These are phyloP conservation scores for Monosporascus sp. DNA, from an alignment of 2,329 filamentous ascomycete genomes.

Conservation along the genomic window DNA sequence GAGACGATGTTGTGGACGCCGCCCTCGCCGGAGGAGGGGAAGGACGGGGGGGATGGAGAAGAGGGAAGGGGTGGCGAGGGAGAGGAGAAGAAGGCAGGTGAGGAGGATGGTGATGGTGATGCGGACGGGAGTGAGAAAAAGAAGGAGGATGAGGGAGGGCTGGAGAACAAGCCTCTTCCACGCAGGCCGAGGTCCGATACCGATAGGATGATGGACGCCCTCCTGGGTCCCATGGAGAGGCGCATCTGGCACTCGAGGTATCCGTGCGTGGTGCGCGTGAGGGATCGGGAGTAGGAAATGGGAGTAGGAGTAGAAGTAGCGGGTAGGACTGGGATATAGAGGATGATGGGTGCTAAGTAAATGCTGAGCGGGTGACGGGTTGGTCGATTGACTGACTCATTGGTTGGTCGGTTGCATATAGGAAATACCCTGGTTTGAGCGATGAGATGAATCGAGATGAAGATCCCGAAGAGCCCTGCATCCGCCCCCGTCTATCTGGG, in stretches of 20 bases:
- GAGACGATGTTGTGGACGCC: conserved; percentile 58
- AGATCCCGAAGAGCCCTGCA: no score
- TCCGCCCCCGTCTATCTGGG: no score
- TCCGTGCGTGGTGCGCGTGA: conserved; percentile 50
- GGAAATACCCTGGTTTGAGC: no score
- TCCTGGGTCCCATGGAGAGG: conserved; percentile 55
- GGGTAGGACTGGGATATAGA: no score
- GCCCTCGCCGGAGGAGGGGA: conserved; percentile 7
- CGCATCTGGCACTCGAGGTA: conserved; percentile 60
- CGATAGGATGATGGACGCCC: conserved; percentile 51
- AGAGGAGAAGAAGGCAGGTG: not conserved
- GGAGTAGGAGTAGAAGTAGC: no score
- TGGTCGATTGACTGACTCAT: no score
- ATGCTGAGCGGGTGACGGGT: no score
- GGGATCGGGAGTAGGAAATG: conserved; percentile 29
- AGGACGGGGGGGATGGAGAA: conserved; percentile 7
- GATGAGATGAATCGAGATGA: no score
- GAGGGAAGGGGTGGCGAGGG: not conserved
- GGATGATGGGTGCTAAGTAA: no score
- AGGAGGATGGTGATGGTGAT: not conserved
- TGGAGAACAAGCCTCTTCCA: conserved; percentile 6
- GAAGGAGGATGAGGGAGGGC: not conserved
- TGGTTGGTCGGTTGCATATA: no score
- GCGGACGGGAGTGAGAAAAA: not conserved
- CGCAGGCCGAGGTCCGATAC: conserved; percentile 41